Evolutionary conservation across 2,329 filamentous ascomycete genomes (phyloP).

Genomic region (Fragosphaeria purpurea): DNA sequence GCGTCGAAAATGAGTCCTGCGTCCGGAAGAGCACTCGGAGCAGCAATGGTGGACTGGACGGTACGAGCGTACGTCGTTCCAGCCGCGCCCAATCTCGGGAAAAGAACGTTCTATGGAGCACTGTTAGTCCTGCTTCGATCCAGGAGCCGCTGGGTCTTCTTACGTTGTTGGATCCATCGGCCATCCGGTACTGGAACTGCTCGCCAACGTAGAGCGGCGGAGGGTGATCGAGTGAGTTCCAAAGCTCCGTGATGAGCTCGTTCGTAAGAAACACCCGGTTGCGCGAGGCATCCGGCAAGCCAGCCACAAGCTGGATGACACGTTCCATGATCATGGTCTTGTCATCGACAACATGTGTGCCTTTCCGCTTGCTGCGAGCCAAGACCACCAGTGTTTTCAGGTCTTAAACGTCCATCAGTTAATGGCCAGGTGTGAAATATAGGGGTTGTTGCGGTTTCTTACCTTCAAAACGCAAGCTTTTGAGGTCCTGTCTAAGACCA

Average conservation of each 20-base stretch:
- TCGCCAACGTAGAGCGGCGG: constrained; percentile 55
- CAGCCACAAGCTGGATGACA: constrained; percentile 59
- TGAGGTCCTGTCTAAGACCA: constrained; percentile 47
- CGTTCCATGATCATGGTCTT: constrained; percentile 70
- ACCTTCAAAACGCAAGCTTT: constrained; percentile 40
- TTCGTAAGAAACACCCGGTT: constrained; percentile 55
- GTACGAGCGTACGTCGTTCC: constrained; percentile 58
- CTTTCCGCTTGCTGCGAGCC: constrained; percentile 52
- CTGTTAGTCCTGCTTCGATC: too few relatives aligned
- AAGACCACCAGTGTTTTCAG: constrained; percentile 47
- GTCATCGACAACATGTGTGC: constrained; percentile 56
- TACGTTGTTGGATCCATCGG: constrained; percentile 61
- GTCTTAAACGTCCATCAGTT: background rate
- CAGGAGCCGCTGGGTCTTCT: constrained; percentile 9
- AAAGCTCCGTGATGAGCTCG: constrained; percentile 57
- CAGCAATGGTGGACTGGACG: constrained; percentile 46
- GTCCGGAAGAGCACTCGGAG: constrained; percentile 58
- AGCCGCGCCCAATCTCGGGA: constrained; percentile 57
- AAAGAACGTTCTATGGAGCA: constrained; percentile 45
- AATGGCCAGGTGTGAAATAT: too few relatives aligned
- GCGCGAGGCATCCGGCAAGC: constrained; percentile 52
- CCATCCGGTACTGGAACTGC: constrained; percentile 53
- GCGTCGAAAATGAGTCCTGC: constrained; percentile 53
- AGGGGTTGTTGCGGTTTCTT: constrained; percentile 16
- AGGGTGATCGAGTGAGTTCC: constrained; percentile 63